These are phyloP conservation scores for Microdochium paspali DNA, from an alignment of 2,329 filamentous ascomycete species.

Conservation along the genomic window DNA sequence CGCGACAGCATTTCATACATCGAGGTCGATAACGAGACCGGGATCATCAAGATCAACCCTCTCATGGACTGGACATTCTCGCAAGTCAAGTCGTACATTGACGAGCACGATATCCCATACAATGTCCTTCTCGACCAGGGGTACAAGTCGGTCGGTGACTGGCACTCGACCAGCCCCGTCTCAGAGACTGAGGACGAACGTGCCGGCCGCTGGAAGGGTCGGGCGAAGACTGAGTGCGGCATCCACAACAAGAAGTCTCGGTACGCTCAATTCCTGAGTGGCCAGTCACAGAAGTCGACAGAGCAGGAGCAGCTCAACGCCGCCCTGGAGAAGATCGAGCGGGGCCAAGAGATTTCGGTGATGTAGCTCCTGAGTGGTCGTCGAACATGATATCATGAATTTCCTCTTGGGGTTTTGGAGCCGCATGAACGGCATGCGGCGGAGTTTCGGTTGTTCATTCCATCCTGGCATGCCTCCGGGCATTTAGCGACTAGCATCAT, in stretches of 20 bases:
- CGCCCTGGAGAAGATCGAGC: constrained; percentile 11
- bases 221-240: constrained; percentile 92
- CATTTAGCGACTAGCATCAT: constrained; percentile 1
- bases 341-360: constrained; percentile 3
- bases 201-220: constrained; percentile 93
- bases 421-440: not conserved
- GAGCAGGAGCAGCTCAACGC: constrained; percentile 13
- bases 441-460: not conserved
- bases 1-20: constrained; percentile 84
- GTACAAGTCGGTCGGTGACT: constrained; percentile 98
- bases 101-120: constrained; percentile 82
- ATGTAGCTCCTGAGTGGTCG: not conserved
- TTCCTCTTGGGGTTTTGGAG: not conserved
- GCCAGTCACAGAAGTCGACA: constrained; percentile 54
- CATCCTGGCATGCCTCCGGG: not conserved
- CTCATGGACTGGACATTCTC: constrained; percentile 89
- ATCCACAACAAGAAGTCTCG: constrained; percentile 97
- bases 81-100: constrained; percentile 82
- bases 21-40: constrained; percentile 79
- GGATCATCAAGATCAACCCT: constrained; percentile 95
- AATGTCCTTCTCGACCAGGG: constrained; percentile 83
- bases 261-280: constrained; percentile 75
- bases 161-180: constrained; percentile 92
- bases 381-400: not conserved
- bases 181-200: constrained; percentile 90